Conservation (phyloP, 202 grass and related monocot species). For the Carex arenaria region DNA sequence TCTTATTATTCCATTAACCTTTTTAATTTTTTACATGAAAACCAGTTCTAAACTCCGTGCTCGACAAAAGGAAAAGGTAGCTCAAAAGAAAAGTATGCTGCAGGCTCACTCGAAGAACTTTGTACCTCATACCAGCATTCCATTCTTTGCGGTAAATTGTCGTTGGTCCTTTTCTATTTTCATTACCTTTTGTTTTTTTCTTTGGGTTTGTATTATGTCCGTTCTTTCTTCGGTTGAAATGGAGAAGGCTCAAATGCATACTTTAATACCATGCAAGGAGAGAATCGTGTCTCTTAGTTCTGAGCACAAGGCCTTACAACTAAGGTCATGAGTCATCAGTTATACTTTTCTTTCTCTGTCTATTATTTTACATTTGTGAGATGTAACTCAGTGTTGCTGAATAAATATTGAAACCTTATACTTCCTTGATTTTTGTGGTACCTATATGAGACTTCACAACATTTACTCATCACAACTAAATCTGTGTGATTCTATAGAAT, state of each 20-base stretch:
- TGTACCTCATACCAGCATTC: no score
- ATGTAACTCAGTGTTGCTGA: neutral
- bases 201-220: neutral
- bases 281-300: neutral
- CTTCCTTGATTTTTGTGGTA: neutral
- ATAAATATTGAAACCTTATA: neutral
- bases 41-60: slow-evolving; percentile 75
- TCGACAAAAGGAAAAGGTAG: slow-evolving; percentile 86
- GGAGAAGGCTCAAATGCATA: neutral
- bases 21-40: slow-evolving; percentile 25
- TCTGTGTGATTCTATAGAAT: neutral
- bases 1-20: neutral
- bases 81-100: slow-evolving; percentile 9
- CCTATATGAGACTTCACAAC: neutral
- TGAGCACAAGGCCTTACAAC: neutral
- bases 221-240: neutral
- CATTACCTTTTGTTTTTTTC: neutral
- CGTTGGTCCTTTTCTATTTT: neutral
- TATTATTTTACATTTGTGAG: neutral
- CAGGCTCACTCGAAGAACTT: no score
- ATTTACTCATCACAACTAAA: neutral
- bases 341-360: neutral
- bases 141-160: no score
- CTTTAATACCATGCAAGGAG: neutral
- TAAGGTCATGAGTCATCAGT: neutral